These are phyloP conservation scores for Vaccinium macrocarpon DNA, from an alignment of 148 eudicot genomes.

Conservation along the genomic window DNA sequence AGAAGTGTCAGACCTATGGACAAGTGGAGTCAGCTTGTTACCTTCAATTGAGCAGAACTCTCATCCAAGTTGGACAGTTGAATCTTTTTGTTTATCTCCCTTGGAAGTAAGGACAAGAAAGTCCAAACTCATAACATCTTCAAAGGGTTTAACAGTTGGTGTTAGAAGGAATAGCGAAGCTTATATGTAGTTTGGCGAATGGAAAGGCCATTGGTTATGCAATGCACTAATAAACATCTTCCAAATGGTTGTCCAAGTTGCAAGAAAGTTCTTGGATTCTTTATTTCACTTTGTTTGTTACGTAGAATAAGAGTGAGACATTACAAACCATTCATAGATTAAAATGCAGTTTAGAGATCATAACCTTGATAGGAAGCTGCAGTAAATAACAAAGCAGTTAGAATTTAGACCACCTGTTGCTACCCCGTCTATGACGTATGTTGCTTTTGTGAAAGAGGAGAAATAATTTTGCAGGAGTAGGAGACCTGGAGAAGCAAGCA, in stretches of 20 bases:
- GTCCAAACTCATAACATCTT: background rate
- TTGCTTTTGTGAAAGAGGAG: background rate
- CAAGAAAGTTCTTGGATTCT: background rate
- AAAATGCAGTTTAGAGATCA: background rate
- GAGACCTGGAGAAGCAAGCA: background rate
- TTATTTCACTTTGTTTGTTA: background rate
- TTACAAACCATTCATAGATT: background rate
- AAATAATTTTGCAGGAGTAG: background rate
- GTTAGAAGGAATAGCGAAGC: background rate
- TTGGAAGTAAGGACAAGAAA: background rate
- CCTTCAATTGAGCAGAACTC: background rate
- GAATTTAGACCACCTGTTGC: background rate
- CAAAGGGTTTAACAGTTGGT: background rate
- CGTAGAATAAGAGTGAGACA: background rate
- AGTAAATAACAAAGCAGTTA: background rate
- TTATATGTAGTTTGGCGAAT: background rate
- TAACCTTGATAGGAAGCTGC: conserved; percentile 9
- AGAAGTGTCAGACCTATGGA: background rate
- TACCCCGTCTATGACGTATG: background rate
- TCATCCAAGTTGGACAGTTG: background rate
- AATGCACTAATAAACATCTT: background rate
- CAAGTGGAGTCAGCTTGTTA: background rate
- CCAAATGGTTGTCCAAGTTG: background rate
- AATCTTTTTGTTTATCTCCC: background rate
- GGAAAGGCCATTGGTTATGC: background rate